Base-by-base conservation (phyloP, 139 green algal species). In the Volvox reticuliferus region DNA sequence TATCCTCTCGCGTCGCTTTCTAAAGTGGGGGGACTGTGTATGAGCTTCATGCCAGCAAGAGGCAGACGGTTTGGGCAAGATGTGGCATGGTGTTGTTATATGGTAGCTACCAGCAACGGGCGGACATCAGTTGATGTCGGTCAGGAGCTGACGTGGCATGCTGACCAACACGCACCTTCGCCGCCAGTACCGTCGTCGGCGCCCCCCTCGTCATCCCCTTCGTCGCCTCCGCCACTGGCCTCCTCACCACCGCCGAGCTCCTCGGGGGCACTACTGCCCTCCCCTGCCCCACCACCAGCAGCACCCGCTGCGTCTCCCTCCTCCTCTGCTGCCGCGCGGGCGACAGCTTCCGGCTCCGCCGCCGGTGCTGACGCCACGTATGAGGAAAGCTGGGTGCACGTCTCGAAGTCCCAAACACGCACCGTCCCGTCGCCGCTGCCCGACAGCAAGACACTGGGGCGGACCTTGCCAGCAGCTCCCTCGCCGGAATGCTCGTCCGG, bases 391-490 rank as follows among this genome's bases (percentile, higher is more conserved):
- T 89, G 92, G n/a, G 79, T n/a, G 28, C 96, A 95, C 12, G 12
- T 91, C 13, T 91, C 32, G 19, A 82, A 76, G 37, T 97, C 90
- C 96, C 96, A 97, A 35, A 98, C 80, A 44, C 95, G 79, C 55
- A 98, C 68, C 0, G 94, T 97, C 67, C 96, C 96, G 79, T 98
- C 97, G 21, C 95, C 97, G 13, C 93, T 88, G 22, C 94, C 96
- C 2, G 93, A 95, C 0, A 98, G 63, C 17, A 99, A 77, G 76
- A 96, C 88, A 63, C 76, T 77, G 24, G 22, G 0, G 24, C 63
- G 65, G 65, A 73, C 65, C 65, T 73, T 73, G 65, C 21, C 65
- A 30, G 65, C 37, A 16, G 50, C 12, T 36, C 79, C 0, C 62
- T 75, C 73, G 89, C 37, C 32, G 67, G 84, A 50, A 75, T 62